Evolutionary conservation across 225 moss, liverwort and hornwort genomes (phyloP).

Genomic region (Sphagnum tenellum): DNA sequence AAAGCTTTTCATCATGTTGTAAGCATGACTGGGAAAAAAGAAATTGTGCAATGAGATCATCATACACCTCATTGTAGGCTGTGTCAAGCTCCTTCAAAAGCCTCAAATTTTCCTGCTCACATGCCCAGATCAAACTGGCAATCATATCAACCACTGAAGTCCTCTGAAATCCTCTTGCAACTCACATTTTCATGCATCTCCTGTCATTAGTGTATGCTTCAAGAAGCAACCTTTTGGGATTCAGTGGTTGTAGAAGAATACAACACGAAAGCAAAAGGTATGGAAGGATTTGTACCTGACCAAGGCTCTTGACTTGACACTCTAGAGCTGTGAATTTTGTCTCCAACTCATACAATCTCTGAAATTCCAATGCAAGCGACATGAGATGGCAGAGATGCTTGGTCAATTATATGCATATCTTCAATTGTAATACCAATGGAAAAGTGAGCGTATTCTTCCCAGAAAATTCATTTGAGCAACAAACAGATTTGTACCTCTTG

Average conservation of each 20-base stretch:
- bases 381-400: no score
- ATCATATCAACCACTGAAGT: no score
- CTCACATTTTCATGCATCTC: no score
- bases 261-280: no score
- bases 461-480: no score
- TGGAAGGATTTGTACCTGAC: slow-evolving; percentile 25
- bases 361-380: slow-evolving; percentile 1
- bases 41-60: neutral
- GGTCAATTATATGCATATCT: no score
- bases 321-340: slow-evolving; percentile 47
- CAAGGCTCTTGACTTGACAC: slow-evolving; percentile 47
- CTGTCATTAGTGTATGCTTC: no score
- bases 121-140: slow-evolving; percentile 1
- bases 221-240: no score
- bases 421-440: no score
- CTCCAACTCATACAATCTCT: slow-evolving; percentile 75
- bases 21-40: neutral
- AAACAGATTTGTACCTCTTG: slow-evolving; percentile 24
- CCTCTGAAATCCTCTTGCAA: no score
- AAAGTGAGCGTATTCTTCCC: no score
- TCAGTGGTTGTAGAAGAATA: no score
- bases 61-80: slow-evolving; percentile 45
- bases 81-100: slow-evolving; percentile 47
- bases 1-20: neutral
- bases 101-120: slow-evolving; percentile 59